These are phyloP conservation scores for Gracilaria vermiculophylla DNA, from an alignment of 23 red algal genomes.

Conservation along the genomic window DNA sequence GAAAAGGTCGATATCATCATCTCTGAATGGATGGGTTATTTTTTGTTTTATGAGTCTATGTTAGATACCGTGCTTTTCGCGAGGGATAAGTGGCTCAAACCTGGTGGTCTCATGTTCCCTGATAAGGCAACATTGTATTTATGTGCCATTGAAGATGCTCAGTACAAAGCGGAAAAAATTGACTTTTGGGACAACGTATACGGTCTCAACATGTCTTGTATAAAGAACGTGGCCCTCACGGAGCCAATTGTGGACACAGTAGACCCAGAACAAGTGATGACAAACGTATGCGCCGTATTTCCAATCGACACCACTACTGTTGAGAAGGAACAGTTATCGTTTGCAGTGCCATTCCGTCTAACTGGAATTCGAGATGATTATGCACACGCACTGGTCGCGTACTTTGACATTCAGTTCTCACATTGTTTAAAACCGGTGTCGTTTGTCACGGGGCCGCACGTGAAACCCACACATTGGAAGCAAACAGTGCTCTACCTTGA, in stretches of 20 bases:
- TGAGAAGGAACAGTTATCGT: constrained; percentile 65
- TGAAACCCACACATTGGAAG: constrained; percentile 93
- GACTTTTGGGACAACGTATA: constrained; percentile 99
- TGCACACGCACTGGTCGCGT: constrained; percentile 88
- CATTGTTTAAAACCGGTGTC: constrained; percentile 80
- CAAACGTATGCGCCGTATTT: constrained; percentile 68
- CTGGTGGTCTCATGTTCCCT: constrained; percentile 91
- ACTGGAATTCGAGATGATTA: constrained; percentile 85
- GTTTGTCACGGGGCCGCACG: constrained; percentile 83
- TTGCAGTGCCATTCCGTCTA: constrained; percentile 77
- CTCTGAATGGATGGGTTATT: constrained; percentile 99
- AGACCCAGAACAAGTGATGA: constrained; percentile 84
- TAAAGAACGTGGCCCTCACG: constrained; percentile 92
- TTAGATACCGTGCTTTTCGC: constrained; percentile 93
- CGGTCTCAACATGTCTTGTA: constrained; percentile 88
- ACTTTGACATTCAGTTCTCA: constrained; percentile 94
- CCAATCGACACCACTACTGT: constrained; percentile 75
- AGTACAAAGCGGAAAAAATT: constrained; percentile 94
- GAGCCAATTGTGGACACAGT: constrained; percentile 97
- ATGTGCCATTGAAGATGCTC: constrained; percentile 94
- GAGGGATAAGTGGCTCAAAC: constrained; percentile 86
- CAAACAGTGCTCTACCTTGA: constrained; percentile 99
- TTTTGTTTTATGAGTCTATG: constrained; percentile 99
- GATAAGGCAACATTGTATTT: constrained; percentile 85
- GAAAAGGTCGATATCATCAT: constrained; percentile 95